Evolutionary conservation across 1,284 basidiomycete genomes (phyloP).

Genomic region (Clitocybe nebularis): DNA sequence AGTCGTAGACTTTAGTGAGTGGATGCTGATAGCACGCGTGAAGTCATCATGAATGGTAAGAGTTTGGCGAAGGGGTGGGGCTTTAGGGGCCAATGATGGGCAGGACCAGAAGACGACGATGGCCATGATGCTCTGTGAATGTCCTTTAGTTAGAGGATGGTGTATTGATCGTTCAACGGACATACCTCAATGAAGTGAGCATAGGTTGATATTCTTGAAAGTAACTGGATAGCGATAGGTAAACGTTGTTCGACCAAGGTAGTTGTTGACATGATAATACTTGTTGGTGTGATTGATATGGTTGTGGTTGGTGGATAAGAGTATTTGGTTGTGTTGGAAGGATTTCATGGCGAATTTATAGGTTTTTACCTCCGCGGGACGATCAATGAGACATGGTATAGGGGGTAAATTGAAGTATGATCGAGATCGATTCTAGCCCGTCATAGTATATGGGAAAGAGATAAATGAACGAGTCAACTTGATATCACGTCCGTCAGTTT

Average conservation of each 20-base stretch:
- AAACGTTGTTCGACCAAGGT: slow-evolving; percentile 2
- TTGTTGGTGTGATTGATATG: background rate
- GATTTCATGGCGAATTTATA: background rate
- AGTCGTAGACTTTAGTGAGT: slow-evolving; percentile 1
- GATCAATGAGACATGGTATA: too few relatives aligned
- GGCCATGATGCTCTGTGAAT: background rate
- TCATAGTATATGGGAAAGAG: too few relatives aligned
- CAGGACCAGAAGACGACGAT: slow-evolving; percentile 1
- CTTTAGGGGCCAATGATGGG: slow-evolving; percentile 1
- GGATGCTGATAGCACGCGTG: background rate
- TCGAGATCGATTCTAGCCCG: too few relatives aligned
- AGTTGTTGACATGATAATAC: background rate
- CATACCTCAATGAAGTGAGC: slow-evolving; percentile 3
- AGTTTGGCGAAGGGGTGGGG: slow-evolving; percentile 2
- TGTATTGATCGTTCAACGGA: background rate
- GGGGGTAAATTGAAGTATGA: too few relatives aligned
- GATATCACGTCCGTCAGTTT: too few relatives aligned
- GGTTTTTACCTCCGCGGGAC: too few relatives aligned
- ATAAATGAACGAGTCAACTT: too few relatives aligned
- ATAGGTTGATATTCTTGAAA: slow-evolving; percentile 4
- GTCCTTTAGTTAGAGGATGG: background rate
- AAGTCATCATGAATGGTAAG: background rate
- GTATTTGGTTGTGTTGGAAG: background rate
- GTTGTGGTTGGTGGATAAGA: background rate
- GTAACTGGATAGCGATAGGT: slow-evolving; percentile 3